Percentiles rank a stretch among this genome's conserved stretches.
These are phyloP conservation scores for Astrephomene gubernaculifera DNA, from an alignment of 139 green algal species.

Conservation along the genomic window DNA sequence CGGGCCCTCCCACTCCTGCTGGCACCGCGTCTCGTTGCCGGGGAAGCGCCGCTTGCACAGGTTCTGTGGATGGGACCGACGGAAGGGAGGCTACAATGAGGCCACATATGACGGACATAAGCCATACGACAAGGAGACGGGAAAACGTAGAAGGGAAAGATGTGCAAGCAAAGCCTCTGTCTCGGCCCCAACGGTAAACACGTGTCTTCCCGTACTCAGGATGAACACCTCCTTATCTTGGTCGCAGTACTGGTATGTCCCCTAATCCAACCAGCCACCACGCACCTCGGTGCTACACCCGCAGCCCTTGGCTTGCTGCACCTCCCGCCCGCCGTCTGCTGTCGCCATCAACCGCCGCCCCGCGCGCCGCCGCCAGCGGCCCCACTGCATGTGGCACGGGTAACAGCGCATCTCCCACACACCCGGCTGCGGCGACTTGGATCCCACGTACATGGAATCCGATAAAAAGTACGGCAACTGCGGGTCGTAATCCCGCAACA, in stretches of 20 bases:
- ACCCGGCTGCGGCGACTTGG: slow-evolving; percentile 23
- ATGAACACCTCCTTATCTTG: too few species aligned
- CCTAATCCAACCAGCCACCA: background rate
- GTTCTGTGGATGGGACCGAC: too few species aligned
- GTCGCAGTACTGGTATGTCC: too few species aligned
- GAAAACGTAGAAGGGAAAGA: too few species aligned
- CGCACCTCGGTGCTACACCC: slow-evolving; percentile 19
- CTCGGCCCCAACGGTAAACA: too few species aligned
- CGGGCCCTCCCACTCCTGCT: slow-evolving; percentile 27
- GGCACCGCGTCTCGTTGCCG: slow-evolving; percentile 12
- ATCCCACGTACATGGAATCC: slow-evolving; percentile 23
- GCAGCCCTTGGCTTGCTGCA: slow-evolving; percentile 10
- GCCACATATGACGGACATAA: too few species aligned
- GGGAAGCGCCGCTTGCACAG: slow-evolving; percentile 33
- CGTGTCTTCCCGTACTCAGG: too few species aligned
- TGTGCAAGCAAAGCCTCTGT: too few species aligned
- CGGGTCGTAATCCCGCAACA: slow-evolving; percentile 34
- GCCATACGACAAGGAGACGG: too few species aligned
- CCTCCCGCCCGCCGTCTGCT: background rate
- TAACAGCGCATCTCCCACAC: slow-evolving; percentile 39
- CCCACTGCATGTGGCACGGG: slow-evolving; percentile 34
- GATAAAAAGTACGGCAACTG: slow-evolving; percentile 27
- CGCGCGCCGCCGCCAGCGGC: slow-evolving; percentile 11
- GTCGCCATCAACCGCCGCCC: background rate
- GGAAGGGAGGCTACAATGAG: too few species aligned